These are phyloP conservation scores for Candida sp. DNA, from an alignment of 1,139 yeast genomes.

Conservation along the genomic window DNA sequence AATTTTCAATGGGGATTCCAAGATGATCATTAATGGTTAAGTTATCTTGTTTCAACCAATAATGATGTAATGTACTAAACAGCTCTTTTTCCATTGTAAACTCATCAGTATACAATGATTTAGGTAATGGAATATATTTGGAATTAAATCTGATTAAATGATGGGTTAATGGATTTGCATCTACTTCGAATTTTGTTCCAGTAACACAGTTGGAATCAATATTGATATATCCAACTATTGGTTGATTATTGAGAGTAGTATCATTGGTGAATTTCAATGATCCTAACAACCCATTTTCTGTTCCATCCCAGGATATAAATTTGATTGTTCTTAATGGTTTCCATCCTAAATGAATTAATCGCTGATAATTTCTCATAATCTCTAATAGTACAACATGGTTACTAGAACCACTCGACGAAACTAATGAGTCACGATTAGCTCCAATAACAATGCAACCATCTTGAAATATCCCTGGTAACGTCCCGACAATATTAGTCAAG, in stretches of 20 bases:
- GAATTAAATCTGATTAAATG: slow-evolving; percentile 30
- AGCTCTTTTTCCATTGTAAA: slow-evolving; percentile 20
- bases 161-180: slow-evolving; percentile 34
- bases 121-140: slow-evolving; percentile 33
- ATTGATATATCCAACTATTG: slow-evolving; percentile 36
- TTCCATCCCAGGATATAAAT: slow-evolving; percentile 45
- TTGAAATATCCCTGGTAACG: slow-evolving; percentile 35
- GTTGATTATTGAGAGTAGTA: slow-evolving; percentile 17
- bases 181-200: slow-evolving; percentile 38
- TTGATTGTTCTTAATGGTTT: slow-evolving; percentile 40
- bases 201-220: slow-evolving; percentile 39
- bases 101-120: slow-evolving; percentile 14
- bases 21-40: slow-evolving; percentile 27
- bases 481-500: slow-evolving; percentile 33
- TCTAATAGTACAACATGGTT: slow-evolving; percentile 41
- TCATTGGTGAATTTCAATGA: slow-evolving; percentile 23
- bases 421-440: slow-evolving; percentile 38
- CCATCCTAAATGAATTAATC: slow-evolving; percentile 37
- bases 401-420: slow-evolving; percentile 35
- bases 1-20: slow-evolving; percentile 19
- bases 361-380: slow-evolving; percentile 35
- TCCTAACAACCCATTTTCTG: slow-evolving; percentile 33
- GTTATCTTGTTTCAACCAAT: slow-evolving; percentile 37
- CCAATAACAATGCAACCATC: slow-evolving; percentile 45
- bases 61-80: slow-evolving; percentile 28